These are phyloP conservation scores for Ascochyta pisi DNA, from an alignment of 2,329 filamentous ascomycete genomes.

Conservation along the genomic window DNA sequence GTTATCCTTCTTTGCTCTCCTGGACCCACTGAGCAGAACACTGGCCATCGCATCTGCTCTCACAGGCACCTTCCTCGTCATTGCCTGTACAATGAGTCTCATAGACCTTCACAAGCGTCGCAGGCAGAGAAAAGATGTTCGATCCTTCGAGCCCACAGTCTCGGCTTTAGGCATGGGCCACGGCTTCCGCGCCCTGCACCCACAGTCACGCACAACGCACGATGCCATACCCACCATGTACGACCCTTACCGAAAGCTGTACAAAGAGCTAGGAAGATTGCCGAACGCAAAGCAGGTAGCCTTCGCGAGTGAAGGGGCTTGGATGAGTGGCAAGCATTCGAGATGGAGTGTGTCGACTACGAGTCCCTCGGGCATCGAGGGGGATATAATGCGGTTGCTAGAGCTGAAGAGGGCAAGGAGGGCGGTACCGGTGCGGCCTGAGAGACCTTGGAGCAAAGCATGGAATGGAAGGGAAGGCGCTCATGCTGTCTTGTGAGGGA, in stretches of 20 bases:
- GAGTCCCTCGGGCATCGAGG: constrained; percentile 5
- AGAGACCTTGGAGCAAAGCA: constrained; percentile 29
- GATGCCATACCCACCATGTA: constrained; percentile 25
- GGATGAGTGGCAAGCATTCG: constrained; percentile 24
- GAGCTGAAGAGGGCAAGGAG: constrained; percentile 25
- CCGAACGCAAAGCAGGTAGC: constrained; percentile 20
- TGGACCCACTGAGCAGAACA: constrained; percentile 25
- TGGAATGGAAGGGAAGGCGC: constrained; percentile 8
- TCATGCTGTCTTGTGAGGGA: neutral
- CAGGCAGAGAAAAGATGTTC: neutral
- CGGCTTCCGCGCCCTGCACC: constrained; percentile 26
- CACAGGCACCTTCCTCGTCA: neutral
- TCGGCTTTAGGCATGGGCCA: constrained; percentile 33
- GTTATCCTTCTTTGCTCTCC: constrained; percentile 21
- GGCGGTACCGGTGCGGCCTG: constrained; percentile 24
- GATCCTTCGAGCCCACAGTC: constrained; percentile 33
- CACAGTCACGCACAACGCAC: neutral
- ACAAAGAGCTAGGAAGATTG: neutral
- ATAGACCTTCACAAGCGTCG: neutral
- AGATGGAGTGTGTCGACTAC: constrained; percentile 15
- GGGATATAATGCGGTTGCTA: constrained; percentile 25
- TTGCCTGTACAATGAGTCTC: neutral
- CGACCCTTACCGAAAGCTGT: constrained; percentile 21
- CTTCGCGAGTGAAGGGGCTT: constrained; percentile 16
- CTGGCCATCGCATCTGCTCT: constrained; percentile 17